Evolutionary conservation across 2,329 filamentous ascomycete species (phyloP).

Genomic region (Fusarium armeniacum): DNA sequence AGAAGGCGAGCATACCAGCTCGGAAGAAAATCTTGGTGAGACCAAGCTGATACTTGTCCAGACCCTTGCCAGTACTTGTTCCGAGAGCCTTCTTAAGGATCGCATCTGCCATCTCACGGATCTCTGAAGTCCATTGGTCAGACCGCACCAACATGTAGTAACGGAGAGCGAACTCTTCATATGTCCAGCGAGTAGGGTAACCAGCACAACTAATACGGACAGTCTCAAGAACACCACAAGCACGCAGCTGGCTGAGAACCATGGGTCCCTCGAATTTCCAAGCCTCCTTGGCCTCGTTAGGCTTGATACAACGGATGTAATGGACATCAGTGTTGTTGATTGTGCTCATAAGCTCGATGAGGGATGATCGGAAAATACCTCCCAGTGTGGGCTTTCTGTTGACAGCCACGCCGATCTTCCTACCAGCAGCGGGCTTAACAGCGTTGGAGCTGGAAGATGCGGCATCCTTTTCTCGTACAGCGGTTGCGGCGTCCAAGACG

Average conservation of each 20-base stretch:
- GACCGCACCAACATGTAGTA: slow-evolving; percentile 99
- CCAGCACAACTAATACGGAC: slow-evolving; percentile 97
- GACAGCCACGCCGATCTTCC: slow-evolving; percentile 90
- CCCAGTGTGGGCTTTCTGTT: slow-evolving; percentile 97
- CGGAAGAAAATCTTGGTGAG: slow-evolving; percentile 99
- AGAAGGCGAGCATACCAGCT: slow-evolving; percentile 97
- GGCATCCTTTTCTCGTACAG: slow-evolving; percentile 90
- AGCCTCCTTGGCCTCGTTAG: slow-evolving; percentile 94
- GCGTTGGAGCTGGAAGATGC: slow-evolving; percentile 74
- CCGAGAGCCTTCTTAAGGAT: slow-evolving; percentile 92
- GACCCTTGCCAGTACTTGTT: slow-evolving; percentile 77
- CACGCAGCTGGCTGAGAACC: slow-evolving; percentile 96
- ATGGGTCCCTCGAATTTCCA: slow-evolving; percentile 99
- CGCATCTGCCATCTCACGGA: slow-evolving; percentile 91
- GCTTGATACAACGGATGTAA: slow-evolving; percentile 99
- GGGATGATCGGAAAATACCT: slow-evolving; percentile 97
- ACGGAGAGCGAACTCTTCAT: slow-evolving; percentile 95
- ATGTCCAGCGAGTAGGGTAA: slow-evolving; percentile 98
- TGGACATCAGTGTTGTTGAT: slow-evolving; percentile 99
- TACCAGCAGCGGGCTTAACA: slow-evolving; percentile 84
- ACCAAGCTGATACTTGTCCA: slow-evolving; percentile 97
- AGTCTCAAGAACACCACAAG: slow-evolving; percentile 98
- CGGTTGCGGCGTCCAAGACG: slow-evolving; percentile 86
- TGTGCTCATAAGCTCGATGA: slow-evolving; percentile 97
- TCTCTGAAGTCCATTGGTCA: slow-evolving; percentile 90